Evolutionary conservation across 106 monocot species (phyloP), one percentile per base, ranked within the genome.

Genomic region (Apostasia ramifera): DNA sequence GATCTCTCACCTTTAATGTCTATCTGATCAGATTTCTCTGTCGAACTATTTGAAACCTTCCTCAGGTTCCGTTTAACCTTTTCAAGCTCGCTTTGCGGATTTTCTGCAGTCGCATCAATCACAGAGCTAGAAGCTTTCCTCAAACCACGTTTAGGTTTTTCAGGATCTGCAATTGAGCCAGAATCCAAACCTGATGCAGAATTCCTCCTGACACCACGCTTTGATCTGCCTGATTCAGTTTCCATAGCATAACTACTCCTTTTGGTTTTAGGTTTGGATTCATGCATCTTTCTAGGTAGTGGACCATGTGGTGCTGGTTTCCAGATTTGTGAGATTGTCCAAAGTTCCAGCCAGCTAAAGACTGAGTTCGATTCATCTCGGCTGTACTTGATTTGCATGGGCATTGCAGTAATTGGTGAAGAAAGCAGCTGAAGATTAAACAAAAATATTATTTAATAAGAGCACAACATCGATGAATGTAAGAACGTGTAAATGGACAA

Each of bases 51-150:
- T 53, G 95, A 71, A 43, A 92, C 78, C 85, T 83, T 97, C 71
- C 92, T 92, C 57, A 97, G 77, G 72, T 77, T 97, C 56, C 83
- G 83, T 50, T 97, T 97, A 13, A 97, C 97, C 76, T 89, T 97
- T 64, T 92, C 97, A 77, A 97, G 86, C 75, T 97, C 97, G 76
- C 77, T 81, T 68, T 86, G 81, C 39, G 92, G 84, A 71, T 79
- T 66, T 26, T 97, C 95, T 44, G 71, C 77, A 47, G 47, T 69
- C 72, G 83, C 68, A 42, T 89, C 89, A 70, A 49, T 60, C 52
- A 63, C 2, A 61, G 70, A 46, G 56, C 73, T 67, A 57, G 67
- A 61, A 57, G 74, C 7, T 77, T 86, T 95, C 65, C 74, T 82
- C 53, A 64, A 14, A 59, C 63, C 81, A 3, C 83, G 77, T 66